A percentile compares a stretch with the other conserved stretches of the same genome.
phyloP scores from a whole-genome alignment of 225 moss, liverwort and hornwort species.

The Climacium dendroides region DNA sequence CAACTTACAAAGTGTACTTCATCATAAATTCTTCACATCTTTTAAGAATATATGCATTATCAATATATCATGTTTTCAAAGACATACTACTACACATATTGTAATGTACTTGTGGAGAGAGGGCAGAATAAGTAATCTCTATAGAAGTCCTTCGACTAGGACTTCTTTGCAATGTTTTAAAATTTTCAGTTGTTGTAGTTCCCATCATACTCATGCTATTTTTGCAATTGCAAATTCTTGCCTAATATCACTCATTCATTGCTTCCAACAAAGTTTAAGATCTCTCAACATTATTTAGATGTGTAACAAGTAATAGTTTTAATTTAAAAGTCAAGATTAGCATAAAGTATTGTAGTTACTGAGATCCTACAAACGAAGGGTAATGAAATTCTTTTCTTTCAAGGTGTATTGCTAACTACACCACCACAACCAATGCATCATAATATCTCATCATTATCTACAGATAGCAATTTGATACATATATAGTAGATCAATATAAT shows the following conservation, averaged over 20 bases:
- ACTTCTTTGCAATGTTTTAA: constrained; percentile 63
- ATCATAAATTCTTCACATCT: background rate
- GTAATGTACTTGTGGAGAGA: constrained; percentile 44
- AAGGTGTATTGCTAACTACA: constrained; percentile 50
- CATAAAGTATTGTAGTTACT: constrained; percentile 1
- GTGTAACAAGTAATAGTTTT: background rate
- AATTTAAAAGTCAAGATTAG: background rate
- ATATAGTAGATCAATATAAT: background rate
- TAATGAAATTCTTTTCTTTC: constrained; percentile 56
- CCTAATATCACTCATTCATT: background rate
- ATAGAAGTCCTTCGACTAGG: constrained; percentile 41
- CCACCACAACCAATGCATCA: background rate
- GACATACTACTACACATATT: background rate
- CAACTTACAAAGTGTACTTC: background rate
- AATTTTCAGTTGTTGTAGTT: constrained; percentile 25
- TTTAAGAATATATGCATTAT: background rate
- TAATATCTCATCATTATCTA: background rate
- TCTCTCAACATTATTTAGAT: background rate
- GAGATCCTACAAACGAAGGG: constrained; percentile 61
- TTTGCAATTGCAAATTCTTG: background rate
- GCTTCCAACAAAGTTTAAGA: background rate
- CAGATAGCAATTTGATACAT: background rate
- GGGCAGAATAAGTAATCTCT: constrained; percentile 42
- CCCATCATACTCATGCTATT: constrained; percentile 51
- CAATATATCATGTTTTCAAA: background rate